These are phyloP conservation scores for Xylariaceae sp. DNA, from an alignment of 2,329 filamentous ascomycete genomes.

Conservation along the genomic window DNA sequence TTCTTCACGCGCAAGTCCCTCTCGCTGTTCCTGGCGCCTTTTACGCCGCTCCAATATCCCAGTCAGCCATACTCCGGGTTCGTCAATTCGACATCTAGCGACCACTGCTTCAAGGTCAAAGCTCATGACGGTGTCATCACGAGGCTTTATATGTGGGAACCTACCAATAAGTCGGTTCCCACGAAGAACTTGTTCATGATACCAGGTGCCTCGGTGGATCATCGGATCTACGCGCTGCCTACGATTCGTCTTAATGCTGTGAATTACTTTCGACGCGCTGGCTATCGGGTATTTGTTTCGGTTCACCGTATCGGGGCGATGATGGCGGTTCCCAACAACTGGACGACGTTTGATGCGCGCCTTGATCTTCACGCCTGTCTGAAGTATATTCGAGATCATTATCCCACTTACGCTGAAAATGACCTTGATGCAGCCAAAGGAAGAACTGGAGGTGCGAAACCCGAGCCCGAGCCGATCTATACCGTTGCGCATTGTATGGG, in stretches of 20 bases:
- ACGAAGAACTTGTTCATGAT: conserved; percentile 54
- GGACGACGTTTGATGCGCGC: conserved; percentile 56
- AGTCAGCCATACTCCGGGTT: conserved; percentile 44
- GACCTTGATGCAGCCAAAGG: neutral
- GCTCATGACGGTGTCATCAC: conserved; percentile 50
- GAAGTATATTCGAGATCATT: conserved; percentile 44
- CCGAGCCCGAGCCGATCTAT: conserved; percentile 40
- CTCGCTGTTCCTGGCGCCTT: conserved; percentile 48
- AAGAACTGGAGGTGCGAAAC: neutral
- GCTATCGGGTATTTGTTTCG: conserved; percentile 54
- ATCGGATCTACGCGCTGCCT: conserved; percentile 57
- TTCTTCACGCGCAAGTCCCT: conserved; percentile 53
- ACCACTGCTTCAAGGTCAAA: conserved; percentile 40
- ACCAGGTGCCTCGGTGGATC: conserved; percentile 57
- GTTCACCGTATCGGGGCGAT: conserved; percentile 55
- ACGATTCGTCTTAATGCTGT: conserved; percentile 60
- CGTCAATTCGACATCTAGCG: conserved; percentile 46
- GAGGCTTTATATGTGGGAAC: conserved; percentile 53
- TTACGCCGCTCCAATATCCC: conserved; percentile 53
- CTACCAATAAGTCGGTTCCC: conserved; percentile 36
- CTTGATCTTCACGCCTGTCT: conserved; percentile 55
- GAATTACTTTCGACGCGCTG: conserved; percentile 56
- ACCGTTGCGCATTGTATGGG: conserved; percentile 60
- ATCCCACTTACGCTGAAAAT: conserved; percentile 20
- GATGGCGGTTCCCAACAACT: conserved; percentile 45